Evolutionary conservation across 2,329 filamentous ascomycete species (phyloP), one percentile per base, ranked within the genome.

Genomic region (Ceratocystis albifundus): DNA sequence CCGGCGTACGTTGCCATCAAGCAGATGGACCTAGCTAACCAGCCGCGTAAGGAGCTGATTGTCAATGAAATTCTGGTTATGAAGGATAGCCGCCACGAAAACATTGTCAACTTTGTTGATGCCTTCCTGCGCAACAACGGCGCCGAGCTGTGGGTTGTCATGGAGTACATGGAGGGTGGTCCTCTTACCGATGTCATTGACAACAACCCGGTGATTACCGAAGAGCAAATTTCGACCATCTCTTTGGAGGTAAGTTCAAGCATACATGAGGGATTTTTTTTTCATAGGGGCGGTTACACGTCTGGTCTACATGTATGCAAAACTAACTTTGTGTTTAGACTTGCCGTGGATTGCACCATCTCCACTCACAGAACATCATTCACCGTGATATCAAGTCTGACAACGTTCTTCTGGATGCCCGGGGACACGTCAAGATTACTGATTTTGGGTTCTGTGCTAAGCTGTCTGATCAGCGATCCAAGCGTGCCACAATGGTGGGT

Each of bases 31-130:
- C 84, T 99, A 66, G 90, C 93, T 63, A 94, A 96, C 74, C 94
- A 99, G 76, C 94, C 94, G 61, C 84, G 94, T 68, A 99, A 99
- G 80, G 94, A 99, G 77, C 80, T 99, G 73, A 99, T 99, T 73
- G 94, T 99, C 65, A 99, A 99, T 76, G 94, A 99, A 74, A 99
- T 99, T 73, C 95, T 99, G 79, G 94, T 99, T 68, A 99, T 99
- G 94, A 96, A 97, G 79, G 94, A 99, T 78, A 96, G 90, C 80
- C 89, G 92, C 74, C 94, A 99, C 76, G 87, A 88, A 69, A 99
- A 99, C 77, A 99, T 99, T 79, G 94, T 99, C 77, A 99, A 99
- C 78, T 99, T 96, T 78, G 80, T 99, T 44, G 94, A 99, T 72
- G 92, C 93, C 2, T 99, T 97, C 80, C 79, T 99, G 73, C 89